Base-by-base conservation (phyloP, 371 early-diverging fungal genomes). In the Blakeslea trispora region DNA sequence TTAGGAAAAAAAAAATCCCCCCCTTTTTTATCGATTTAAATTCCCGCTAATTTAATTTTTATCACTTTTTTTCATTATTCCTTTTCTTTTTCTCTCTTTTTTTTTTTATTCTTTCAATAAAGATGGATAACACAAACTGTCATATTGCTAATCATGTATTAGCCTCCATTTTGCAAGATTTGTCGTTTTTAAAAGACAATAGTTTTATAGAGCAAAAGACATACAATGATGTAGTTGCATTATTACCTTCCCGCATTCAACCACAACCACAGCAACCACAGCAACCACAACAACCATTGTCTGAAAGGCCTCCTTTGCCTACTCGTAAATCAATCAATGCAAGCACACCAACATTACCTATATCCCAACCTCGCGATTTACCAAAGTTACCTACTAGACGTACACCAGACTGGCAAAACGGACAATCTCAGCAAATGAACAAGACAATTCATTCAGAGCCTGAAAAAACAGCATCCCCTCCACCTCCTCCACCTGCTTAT, bases 301-400 rank as follows among this genome's bases (percentile, higher is more conserved):
- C 32, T 32, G 32, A 52, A 10, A 61, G 54, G 35, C 76, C 74
- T 48, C 75, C 77, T 45, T 65, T 74, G 34, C 77, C 79, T 0
- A 71, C 69, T 34, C 74, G 77, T 37, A 74, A 74, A 53, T 69
- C 71, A 11, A 60, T 66, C 8, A 37, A 39, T 15, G n/a, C 21
- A 9, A 14, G 3, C 37, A 37, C 11, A 40, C 46, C 46, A 3
- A 42, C 34, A 28, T 39, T 51, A 10, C 32, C 53, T 19, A 35
- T 49, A 1, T 61, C 69, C 21, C 59, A 59, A 31, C 54, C 68
- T 31, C 64, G 69, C 31, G 57, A 62, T 6, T 51, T 59, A 10
- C 77, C 77, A 10, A 71, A 74, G 50, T 45, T 75, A 17, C 79
- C 79, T 37, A 51, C 56, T 10, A 55, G 79, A 46, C 70, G 69